Percentiles rank a stretch among this genome's conserved stretches.
These are phyloP conservation scores for Calonectria henricotiae DNA, from an alignment of 2,329 filamentous ascomycete species.

Conservation along the genomic window DNA sequence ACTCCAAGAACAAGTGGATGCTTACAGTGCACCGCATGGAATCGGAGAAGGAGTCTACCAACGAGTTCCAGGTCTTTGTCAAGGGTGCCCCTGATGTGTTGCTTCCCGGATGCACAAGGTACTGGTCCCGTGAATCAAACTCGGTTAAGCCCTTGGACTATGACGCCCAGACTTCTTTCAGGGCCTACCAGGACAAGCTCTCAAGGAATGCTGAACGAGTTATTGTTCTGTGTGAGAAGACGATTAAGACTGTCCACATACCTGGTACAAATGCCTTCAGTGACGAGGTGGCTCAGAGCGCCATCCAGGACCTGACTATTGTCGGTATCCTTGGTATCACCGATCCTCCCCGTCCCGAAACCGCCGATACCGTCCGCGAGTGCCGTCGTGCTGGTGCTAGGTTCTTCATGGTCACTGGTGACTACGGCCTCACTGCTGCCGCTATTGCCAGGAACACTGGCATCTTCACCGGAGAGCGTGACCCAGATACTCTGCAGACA, in stretches of 20 bases:
- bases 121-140: constrained; percentile 56
- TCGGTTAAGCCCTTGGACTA: constrained; percentile 57
- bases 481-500: constrained; percentile 56
- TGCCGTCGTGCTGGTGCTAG: constrained; percentile 64
- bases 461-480: constrained; percentile 71
- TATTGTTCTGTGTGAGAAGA: constrained; percentile 62
- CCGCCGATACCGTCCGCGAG: constrained; percentile 59
- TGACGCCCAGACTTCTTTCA: constrained; percentile 55
- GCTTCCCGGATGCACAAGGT: constrained; percentile 56
- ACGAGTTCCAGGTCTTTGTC: constrained; percentile 63
- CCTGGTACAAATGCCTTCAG: constrained; percentile 65
- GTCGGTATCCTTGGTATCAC: constrained; percentile 70
- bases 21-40: constrained; percentile 53
- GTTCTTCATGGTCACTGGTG: constrained; percentile 67
- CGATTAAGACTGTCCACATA: constrained; percentile 48
- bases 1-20: constrained; percentile 69
- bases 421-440: constrained; percentile 72
- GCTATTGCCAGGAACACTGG: constrained; percentile 78
- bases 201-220: constrained; percentile 64
- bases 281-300: constrained; percentile 64
- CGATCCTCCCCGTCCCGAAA: constrained; percentile 65
- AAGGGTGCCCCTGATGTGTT: constrained; percentile 72
- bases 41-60: constrained; percentile 45
- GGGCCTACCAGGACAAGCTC: constrained; percentile 59
- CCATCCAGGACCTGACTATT: constrained; percentile 63